phyloP scores from a whole-genome alignment of 495 filamentous ascomycete genomes.

The Clohesyomyces aquaticus region DNA sequence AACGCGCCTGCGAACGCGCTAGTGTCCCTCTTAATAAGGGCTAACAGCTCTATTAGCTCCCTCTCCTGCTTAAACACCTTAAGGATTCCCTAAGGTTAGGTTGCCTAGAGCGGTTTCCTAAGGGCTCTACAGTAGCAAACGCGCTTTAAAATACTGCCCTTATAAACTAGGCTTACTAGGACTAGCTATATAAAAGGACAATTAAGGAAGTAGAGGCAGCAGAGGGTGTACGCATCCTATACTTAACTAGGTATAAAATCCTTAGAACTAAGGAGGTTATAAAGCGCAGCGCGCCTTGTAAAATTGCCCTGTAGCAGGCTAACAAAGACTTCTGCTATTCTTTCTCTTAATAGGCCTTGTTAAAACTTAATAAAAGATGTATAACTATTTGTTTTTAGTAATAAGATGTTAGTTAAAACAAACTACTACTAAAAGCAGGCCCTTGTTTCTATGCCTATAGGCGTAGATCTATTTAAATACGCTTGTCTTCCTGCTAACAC shows the following conservation, averaged over 20 bases:
- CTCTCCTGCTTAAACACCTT: neutral
- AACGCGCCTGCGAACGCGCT: neutral
- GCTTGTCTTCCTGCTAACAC: neutral
- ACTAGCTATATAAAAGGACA: neutral
- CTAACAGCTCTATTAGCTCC: neutral
- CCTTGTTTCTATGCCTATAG: neutral
- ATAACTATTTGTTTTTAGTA: neutral
- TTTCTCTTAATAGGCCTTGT: neutral
- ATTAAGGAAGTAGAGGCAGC: neutral
- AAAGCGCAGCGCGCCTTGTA: neutral
- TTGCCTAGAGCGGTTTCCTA: neutral
- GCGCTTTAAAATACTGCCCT: neutral
- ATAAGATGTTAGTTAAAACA: neutral
- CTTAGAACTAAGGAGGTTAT: neutral
- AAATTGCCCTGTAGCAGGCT: neutral
- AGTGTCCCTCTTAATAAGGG: neutral
- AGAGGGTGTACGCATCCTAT: neutral
- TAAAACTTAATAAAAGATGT: neutral
- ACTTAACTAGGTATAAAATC: neutral
- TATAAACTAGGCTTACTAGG: neutral
- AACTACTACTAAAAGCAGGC: neutral
- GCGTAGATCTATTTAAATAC: neutral
- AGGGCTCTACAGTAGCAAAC: neutral
- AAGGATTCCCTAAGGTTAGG: neutral
- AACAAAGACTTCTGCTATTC: neutral